A percentile compares a stretch with the other conserved stretches of the same genome.
These are phyloP conservation scores for Xerocomellus intermedius DNA, from an alignment of 768 basidiomycete genomes.

Conservation along the genomic window DNA sequence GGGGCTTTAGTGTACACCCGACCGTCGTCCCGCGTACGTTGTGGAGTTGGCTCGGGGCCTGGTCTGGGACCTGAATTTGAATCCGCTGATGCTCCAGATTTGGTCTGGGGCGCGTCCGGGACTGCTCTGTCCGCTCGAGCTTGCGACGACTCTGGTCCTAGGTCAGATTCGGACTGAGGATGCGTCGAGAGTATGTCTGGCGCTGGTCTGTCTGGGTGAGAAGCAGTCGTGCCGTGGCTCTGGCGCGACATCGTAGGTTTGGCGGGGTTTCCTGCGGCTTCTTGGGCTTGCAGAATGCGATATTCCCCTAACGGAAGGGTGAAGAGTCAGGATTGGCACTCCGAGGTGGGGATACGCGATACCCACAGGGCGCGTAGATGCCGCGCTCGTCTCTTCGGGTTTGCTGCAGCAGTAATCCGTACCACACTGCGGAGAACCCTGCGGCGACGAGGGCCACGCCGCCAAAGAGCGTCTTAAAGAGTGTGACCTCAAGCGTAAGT, in stretches of 20 bases:
- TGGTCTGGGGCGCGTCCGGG: neutral
- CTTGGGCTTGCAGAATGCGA: slow-evolving; percentile 26
- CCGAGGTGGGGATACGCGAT: neutral
- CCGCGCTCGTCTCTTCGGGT: slow-evolving; percentile 20
- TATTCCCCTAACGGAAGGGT: slow-evolving; percentile 20
- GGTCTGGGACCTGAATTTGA: neutral
- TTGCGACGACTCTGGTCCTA: neutral
- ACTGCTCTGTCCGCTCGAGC: neutral
- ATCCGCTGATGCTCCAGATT: neutral
- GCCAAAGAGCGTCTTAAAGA: slow-evolving; percentile 24
- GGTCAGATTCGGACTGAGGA: neutral
- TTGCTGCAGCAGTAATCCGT: slow-evolving; percentile 17
- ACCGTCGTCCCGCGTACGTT: neutral
- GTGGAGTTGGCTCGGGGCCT: neutral
- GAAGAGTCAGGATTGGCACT: neutral
- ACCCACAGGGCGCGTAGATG: slow-evolving; percentile 19
- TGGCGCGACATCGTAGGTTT: slow-evolving; percentile 13
- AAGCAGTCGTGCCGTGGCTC: neutral
- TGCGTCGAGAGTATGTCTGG: neutral
- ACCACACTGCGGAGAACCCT: slow-evolving; percentile 23
- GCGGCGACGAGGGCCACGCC: slow-evolving; percentile 22
- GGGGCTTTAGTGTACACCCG: neutral
- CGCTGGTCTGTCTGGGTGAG: neutral
- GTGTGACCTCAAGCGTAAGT: neutral
- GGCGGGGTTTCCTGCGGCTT: slow-evolving; percentile 11